These are phyloP conservation scores for Biscogniauxia sp. DNA, from an alignment of 2,329 filamentous ascomycete species.

Conservation along the genomic window DNA sequence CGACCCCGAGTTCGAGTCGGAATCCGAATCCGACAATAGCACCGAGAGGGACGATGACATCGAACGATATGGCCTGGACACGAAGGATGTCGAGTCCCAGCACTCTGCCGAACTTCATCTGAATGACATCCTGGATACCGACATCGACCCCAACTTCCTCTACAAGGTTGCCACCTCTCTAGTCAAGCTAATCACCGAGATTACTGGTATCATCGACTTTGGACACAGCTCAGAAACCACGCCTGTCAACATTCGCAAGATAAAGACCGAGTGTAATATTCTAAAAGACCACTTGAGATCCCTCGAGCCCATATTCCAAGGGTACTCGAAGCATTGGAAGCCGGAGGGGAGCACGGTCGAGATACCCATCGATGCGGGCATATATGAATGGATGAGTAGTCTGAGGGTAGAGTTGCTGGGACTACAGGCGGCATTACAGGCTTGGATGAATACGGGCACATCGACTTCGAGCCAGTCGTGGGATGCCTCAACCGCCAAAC, in stretches of 20 bases:
- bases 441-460: neutral
- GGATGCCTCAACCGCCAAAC: neutral
- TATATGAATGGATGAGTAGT: conserved; percentile 20
- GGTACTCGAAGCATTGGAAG: conserved; percentile 20
- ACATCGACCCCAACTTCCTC: conserved; percentile 8
- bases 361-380: conserved; percentile 22
- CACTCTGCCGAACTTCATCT: neutral
- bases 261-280: conserved; percentile 9
- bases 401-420: conserved; percentile 18
- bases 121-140: conserved; percentile 3
- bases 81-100: conserved; percentile 4
- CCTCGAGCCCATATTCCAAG: conserved; percentile 19
- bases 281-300: conserved; percentile 14
- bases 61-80: conserved; percentile 6
- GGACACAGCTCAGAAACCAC: neutral
- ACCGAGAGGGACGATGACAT: neutral
- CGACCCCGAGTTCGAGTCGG: neutral
- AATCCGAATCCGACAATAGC: neutral
- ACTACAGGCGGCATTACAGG: conserved; percentile 10
- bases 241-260: neutral
- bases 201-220: conserved; percentile 5
- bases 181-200: conserved; percentile 8
- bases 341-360: neutral
- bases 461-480: neutral
- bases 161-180: conserved; percentile 6